Evolutionary conservation across 2,329 filamentous ascomycete species (phyloP).

Genomic region (Aspergillus phoenicis): DNA sequence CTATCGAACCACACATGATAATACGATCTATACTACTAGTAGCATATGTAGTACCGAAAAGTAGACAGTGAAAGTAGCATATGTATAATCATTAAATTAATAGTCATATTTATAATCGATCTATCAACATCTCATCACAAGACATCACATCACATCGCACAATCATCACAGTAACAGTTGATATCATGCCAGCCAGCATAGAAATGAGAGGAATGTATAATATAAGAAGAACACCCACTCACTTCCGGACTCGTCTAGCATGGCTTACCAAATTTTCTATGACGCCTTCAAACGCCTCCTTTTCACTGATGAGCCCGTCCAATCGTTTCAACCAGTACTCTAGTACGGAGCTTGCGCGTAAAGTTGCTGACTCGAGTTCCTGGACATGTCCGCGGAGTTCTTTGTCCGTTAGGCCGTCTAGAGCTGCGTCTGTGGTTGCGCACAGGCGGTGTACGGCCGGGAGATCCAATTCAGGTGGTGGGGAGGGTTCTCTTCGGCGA

Average conservation of each 20-base stretch:
- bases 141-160: neutral
- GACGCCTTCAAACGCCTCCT: conserved; percentile 92
- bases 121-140: neutral
- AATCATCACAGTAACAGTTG: neutral
- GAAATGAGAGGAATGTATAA: too few species aligned
- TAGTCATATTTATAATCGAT: conserved; percentile 5
- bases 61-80: neutral
- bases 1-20: neutral
- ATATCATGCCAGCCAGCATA: neutral
- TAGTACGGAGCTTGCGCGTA: conserved; percentile 73
- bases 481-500: conserved; percentile 57
- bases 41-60: neutral
- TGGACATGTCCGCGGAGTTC: conserved; percentile 74
- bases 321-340: conserved; percentile 86
- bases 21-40: neutral
- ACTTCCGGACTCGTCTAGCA: conserved; percentile 81
- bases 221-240: conserved; percentile 24
- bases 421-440: conserved; percentile 78
- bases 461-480: conserved; percentile 75
- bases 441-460: conserved; percentile 77
- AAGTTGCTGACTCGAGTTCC: conserved; percentile 69
- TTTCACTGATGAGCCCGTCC: conserved; percentile 84
- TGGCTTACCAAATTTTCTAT: conserved; percentile 96
- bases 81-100: neutral
- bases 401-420: conserved; percentile 74